Conservation (phyloP, 2,329 filamentous ascomycete genomes). For the Mollisiaceae sp. region DNA sequence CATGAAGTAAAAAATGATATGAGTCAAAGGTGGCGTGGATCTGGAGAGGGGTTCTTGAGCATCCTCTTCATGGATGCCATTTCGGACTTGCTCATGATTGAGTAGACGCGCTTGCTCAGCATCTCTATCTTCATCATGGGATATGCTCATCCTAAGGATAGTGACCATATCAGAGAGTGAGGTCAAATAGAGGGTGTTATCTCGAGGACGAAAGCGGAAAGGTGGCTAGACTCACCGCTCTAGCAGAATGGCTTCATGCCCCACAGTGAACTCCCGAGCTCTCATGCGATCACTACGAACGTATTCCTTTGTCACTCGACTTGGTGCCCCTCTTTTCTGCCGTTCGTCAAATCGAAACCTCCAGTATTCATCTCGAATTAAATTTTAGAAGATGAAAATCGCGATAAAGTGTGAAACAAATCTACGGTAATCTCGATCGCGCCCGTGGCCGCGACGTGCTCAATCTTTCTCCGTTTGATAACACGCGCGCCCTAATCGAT, state of each 20-base stretch:
- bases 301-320: no score
- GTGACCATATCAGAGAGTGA: not conserved
- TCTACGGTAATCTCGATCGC: no score
- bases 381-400: no score
- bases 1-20: slow-evolving; percentile 39
- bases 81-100: not conserved
- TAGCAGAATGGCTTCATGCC: not conserved
- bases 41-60: not conserved
- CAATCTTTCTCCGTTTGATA: no score
- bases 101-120: not conserved
- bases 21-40: slow-evolving; percentile 13
- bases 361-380: no score
- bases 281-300: no score
- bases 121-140: not conserved
- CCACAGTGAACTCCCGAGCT: no score
- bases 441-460: no score
- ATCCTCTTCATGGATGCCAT: not conserved
- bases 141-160: not conserved
- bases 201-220: slow-evolving; percentile 1
- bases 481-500: no score
- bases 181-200: not conserved
- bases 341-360: no score
- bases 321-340: no score
- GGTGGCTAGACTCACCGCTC: not conserved
- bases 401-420: no score